phyloP scores from a whole-genome alignment of 2,329 filamentous ascomycete species.

The Cladosporium oxysporum region DNA sequence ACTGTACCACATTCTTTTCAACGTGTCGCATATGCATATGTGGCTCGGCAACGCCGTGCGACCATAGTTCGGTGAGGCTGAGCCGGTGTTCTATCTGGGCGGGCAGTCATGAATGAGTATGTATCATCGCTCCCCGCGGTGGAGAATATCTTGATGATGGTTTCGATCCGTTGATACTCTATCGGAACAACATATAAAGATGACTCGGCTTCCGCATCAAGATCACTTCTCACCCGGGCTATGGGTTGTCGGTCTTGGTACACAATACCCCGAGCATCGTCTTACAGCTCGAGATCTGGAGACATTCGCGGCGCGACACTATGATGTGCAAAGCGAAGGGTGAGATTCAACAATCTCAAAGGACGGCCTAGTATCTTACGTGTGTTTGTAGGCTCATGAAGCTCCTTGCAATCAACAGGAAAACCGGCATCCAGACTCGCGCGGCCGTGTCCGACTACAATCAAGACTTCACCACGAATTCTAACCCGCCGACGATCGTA shows the following conservation, averaged over 20 bases:
- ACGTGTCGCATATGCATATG: background rate
- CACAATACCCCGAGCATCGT: conserved; percentile 9
- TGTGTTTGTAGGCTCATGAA: background rate
- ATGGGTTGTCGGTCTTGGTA: conserved; percentile 10
- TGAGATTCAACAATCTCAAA: background rate
- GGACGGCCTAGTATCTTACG: background rate
- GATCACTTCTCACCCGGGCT: background rate
- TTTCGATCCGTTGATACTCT: background rate
- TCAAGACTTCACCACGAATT: background rate
- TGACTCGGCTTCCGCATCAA: background rate
- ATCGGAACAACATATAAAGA: background rate
- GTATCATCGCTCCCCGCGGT: background rate
- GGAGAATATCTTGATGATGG: background rate
- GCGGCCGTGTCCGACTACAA: background rate
- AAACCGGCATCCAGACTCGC: conserved; percentile 14
- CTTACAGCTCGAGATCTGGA: conserved; percentile 2
- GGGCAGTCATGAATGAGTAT: background rate
- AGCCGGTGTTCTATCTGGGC: background rate
- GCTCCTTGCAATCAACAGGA: conserved; percentile 16
- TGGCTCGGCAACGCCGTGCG: background rate
- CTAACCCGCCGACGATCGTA: background rate
- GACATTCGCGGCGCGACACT: background rate
- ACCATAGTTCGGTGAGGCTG: background rate
- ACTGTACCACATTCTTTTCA: background rate
- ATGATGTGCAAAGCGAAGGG: conserved; percentile 2